These are phyloP conservation scores for Colletotrichum viniferum DNA, from an alignment of 2,329 filamentous ascomycete species.

Conservation along the genomic window DNA sequence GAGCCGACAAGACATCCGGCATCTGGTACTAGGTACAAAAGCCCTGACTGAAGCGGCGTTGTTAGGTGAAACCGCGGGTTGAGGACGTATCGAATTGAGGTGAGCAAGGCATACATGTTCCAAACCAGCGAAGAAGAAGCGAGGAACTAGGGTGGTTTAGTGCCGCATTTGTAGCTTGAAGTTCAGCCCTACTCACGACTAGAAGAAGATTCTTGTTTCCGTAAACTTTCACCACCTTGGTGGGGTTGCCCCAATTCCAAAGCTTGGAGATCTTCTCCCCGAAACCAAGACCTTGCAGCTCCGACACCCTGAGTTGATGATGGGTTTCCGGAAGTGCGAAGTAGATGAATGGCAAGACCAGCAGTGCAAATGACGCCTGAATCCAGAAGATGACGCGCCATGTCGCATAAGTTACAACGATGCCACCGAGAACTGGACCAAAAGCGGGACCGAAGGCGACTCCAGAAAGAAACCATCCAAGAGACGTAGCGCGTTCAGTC, in stretches of 20 bases:
- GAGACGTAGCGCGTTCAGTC: conserved; percentile 72
- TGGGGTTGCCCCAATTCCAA: conserved; percentile 68
- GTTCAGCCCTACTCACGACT: conserved; percentile 32
- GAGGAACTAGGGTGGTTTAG: conserved; percentile 30
- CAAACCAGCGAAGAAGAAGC: conserved; percentile 70
- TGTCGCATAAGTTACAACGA: conserved; percentile 74
- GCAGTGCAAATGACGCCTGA: conserved; percentile 70
- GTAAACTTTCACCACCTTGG: conserved; percentile 66
- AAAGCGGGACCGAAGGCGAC: conserved; percentile 75
- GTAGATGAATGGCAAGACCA: conserved; percentile 65
- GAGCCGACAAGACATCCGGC: conserved; percentile 72
- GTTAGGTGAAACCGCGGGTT: conserved; percentile 75
- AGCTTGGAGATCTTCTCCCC: conserved; percentile 57
- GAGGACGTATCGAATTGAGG: conserved; percentile 73
- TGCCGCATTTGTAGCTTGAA: background rate
- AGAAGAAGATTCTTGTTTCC: conserved; percentile 72
- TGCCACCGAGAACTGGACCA: conserved; percentile 73
- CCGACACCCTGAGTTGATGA: conserved; percentile 64
- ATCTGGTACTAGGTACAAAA: conserved; percentile 78
- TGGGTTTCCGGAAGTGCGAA: conserved; percentile 77
- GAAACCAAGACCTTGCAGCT: conserved; percentile 59
- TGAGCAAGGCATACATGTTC: conserved; percentile 70
- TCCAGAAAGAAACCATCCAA: conserved; percentile 75
- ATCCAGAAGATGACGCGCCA: conserved; percentile 83
- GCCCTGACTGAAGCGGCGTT: conserved; percentile 67